Base-by-base conservation (phyloP, 179 eudicot species). In the Sideroxylon spinosum region DNA sequence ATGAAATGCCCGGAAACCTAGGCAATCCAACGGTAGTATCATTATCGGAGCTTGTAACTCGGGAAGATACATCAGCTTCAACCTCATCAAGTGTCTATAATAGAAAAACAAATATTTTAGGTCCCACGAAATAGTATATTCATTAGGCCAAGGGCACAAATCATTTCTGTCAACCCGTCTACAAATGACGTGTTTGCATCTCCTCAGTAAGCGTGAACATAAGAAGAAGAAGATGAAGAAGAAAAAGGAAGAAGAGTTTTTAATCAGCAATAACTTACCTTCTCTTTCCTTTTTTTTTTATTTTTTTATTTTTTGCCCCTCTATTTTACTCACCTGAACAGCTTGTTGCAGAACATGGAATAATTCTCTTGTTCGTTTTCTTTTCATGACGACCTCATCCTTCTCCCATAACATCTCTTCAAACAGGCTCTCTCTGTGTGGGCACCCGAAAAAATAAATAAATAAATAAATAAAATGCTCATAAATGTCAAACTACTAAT, bases 261-360 rank as follows among this genome's bases (percentile, higher is more conserved):
- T 37, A 37, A 37, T 37, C 2, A 37, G 44, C 5, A 37, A 37
- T 37, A 37, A 37, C 1, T 37, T 37, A 3, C 37, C 37, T 37
- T 37, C 4, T 3, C 4, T 37, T 37, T 3, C 4, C 44, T 37
- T 37, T 37, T n/a, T n/a, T n/a, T n/a, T n/a, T n/a, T n/a, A n/a
- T n/a, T n/a, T n/a, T n/a, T n/a, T n/a, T 49, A 14, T 10, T 56
- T 9, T 53, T 9, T 16, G 11, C 2, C 0, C 17, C 9, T 55
- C 20, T 8, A 37, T 55, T 26, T 0, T 37, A 44, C 68, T 61
- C 22, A 75, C 78, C 78, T 75, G 78, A 46, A 75, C 69, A 62
- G 78, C 70, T 75, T 75, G 57, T 48, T 75, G 78, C 70, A 75
- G 70, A 22, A 75, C 78, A 48, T 75, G 78, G 59, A 62, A 75